Base-by-base conservation (phyloP, 2,329 filamentous ascomycete genomes). In the Coniochaeta hoffmannii region DNA sequence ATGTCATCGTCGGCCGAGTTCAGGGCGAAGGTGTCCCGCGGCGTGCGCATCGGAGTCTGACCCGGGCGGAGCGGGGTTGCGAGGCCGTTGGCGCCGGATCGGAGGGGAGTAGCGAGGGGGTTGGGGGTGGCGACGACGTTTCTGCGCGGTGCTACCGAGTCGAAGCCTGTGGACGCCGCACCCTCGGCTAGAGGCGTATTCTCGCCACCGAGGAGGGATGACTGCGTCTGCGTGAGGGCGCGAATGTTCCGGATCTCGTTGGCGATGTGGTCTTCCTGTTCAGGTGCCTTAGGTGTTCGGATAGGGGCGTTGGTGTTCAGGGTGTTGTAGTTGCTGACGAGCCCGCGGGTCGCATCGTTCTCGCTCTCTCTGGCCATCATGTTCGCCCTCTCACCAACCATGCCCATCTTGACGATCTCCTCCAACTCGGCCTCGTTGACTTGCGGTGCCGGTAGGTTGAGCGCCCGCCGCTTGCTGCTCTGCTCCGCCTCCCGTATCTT, bases 331-430 rank as follows among this genome's bases (percentile, higher is more conserved):
- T 91, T 89, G 61, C 90, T 90, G 56, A 97, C 82, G 49, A 99
- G 77, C 4, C 92, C 91, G 61, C 88, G 84, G 0, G 92, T 96
- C 53, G 89, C 85, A 66, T 90, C 85, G 60, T 92, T 95, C 57
- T 96, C 90, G 68, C 89, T 88, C 54, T 85, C 84, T 46, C 83
- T 82, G 4, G 89, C 90, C 68, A 89, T 77, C 59, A 80, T 76
- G 64, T 86, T 91, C 44, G 94, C 94, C 53, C 87, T 86, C 66
- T 97, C 91, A 35, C 93, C 94, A 58, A 91, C 83, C 81, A 96
- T 89, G 46, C 94, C 93, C 91, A 97, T 96, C 76, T 99, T 99
- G 61, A 99, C 90, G 65, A 99, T 97, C 62, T 97, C 92, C 67
- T 99, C 94, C 57, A 99, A 77, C 72, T 99, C 94, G 44, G 85